These are phyloP conservation scores for Epichloe bromicola DNA, from an alignment of 2,329 filamentous ascomycete species.

Conservation along the genomic window DNA sequence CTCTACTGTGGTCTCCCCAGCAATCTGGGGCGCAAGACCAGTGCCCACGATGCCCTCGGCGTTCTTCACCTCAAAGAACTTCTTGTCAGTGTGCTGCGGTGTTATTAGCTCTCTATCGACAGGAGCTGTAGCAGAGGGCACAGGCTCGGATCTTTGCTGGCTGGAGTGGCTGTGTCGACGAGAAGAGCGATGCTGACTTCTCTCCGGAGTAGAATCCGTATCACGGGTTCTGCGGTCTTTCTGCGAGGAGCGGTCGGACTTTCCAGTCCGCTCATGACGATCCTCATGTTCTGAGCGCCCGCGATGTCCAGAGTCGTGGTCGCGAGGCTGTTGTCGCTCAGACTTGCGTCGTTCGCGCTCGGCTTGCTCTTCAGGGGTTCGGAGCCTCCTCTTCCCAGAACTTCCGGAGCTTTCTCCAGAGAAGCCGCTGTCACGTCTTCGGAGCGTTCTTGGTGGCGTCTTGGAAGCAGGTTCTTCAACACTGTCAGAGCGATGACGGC, in stretches of 20 bases:
- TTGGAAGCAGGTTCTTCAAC: slow-evolving; percentile 20
- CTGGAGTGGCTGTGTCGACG: slow-evolving; percentile 29
- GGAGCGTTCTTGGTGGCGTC: slow-evolving; percentile 26
- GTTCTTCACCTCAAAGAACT: slow-evolving; percentile 29
- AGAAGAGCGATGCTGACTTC: slow-evolving; percentile 24
- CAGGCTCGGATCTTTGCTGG: slow-evolving; percentile 17
- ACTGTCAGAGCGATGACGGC: slow-evolving; percentile 26
- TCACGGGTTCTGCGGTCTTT: slow-evolving; percentile 19
- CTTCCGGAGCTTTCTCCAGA: slow-evolving; percentile 27
- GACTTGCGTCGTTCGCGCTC: slow-evolving; percentile 36
- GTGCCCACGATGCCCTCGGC: slow-evolving; percentile 20
- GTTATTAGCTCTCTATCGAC: slow-evolving; percentile 11
- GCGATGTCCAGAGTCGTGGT: slow-evolving; percentile 17
- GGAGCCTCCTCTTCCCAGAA: slow-evolving; percentile 19
- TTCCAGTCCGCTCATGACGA: slow-evolving; percentile 9
- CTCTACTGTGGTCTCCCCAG: slow-evolving; percentile 10
- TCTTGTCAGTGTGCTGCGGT: slow-evolving; percentile 19
- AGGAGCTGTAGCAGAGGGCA: slow-evolving; percentile 16
- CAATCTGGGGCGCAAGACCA: slow-evolving; percentile 12
- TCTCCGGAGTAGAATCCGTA: slow-evolving; percentile 17
- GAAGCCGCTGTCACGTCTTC: slow-evolving; percentile 33
- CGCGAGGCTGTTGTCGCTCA: slow-evolving; percentile 25
- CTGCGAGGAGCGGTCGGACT: slow-evolving; percentile 6
- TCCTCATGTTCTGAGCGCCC: slow-evolving; percentile 14
- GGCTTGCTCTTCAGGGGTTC: slow-evolving; percentile 36